Conservation (phyloP, 441 rosid genomes). For the Dalechampia spathulata region DNA sequence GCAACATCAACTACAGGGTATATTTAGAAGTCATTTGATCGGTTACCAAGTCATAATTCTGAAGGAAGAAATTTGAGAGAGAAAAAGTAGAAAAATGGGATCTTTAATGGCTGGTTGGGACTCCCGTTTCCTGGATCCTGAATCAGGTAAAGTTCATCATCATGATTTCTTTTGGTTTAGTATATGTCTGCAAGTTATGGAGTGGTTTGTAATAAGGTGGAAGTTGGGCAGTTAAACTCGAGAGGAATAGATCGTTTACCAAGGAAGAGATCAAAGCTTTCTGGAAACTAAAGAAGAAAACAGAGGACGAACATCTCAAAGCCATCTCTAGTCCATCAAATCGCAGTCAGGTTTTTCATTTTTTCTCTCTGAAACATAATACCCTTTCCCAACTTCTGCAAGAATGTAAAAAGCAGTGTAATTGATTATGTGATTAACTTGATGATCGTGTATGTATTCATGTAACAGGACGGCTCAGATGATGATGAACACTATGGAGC, state of each 20-base stretch:
- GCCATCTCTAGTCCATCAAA: conserved; percentile 26
- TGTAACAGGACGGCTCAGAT: conserved; percentile 13
- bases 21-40: too few relatives aligned
- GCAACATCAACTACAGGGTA: neutral
- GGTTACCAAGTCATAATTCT: neutral
- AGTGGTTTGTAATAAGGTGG: neutral
- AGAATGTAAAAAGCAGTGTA: neutral
- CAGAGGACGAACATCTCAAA: conserved; percentile 46
- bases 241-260: conserved; percentile 53
- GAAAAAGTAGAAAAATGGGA: conserved; percentile 46
- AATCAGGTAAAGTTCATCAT: conserved; percentile 32
- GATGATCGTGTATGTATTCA: neutral
- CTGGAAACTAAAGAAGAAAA: conserved; percentile 65
- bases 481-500: neutral
- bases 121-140: conserved; percentile 52
- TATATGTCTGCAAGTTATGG: neutral
- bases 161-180: neutral
- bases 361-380: neutral
- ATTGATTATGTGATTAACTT: neutral
- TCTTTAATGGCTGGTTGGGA: conserved; percentile 94
- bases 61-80: neutral
- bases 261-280: conserved; percentile 66
- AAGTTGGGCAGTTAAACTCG: conserved; percentile 29
- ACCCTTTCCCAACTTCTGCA: too few relatives aligned
- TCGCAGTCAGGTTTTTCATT: neutral